Conservation (phyloP, 306 rosid genomes). For the Malus asiatica region DNA sequence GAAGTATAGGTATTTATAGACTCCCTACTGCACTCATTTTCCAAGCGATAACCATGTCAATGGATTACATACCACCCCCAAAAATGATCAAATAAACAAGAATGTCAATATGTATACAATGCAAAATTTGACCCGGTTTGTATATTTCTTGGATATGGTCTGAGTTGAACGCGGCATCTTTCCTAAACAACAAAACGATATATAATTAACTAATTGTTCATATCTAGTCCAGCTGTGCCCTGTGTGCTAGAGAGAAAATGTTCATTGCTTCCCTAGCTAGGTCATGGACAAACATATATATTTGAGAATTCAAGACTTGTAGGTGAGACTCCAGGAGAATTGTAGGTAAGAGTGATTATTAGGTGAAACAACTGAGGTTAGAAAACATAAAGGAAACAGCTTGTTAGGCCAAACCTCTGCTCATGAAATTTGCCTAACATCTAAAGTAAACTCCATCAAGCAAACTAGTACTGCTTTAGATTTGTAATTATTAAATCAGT, state of each 20-base stretch:
- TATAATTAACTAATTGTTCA: background rate
- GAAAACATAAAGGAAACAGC: background rate
- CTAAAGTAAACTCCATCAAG: background rate
- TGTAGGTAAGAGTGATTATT: conserved; percentile 6
- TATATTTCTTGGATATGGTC: background rate
- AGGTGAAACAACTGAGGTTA: conserved; percentile 4
- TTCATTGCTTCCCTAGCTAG: background rate
- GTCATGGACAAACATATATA: background rate
- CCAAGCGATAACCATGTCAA: background rate
- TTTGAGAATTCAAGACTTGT: background rate
- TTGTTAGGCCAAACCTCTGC: background rate
- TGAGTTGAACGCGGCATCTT: background rate
- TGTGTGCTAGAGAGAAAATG: background rate
- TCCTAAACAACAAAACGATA: background rate
- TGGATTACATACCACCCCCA: background rate
- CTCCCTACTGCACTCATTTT: background rate
- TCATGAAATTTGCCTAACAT: background rate
- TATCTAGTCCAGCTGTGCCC: background rate
- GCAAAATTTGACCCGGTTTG: background rate
- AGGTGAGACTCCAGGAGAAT: conserved; percentile 8
- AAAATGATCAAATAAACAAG: background rate
- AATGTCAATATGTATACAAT: background rate
- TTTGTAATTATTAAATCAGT: background rate
- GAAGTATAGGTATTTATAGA: conserved; percentile 4
- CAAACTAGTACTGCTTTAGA: background rate